Conservation (phyloP, 2,329 filamentous ascomycete genomes). For the Exophiala spinifera region DNA sequence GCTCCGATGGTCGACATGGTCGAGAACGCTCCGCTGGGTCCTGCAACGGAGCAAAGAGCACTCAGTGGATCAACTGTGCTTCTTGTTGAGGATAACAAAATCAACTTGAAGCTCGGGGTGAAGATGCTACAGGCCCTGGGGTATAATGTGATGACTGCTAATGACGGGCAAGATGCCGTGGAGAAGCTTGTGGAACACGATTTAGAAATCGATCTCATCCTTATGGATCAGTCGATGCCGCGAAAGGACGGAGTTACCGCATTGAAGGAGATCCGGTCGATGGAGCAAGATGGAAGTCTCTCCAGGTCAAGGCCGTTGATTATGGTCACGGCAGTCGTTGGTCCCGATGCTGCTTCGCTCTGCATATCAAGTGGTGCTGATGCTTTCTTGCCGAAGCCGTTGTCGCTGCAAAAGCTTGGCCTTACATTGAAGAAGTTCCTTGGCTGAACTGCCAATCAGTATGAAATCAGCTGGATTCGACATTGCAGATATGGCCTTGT, state of each 20-base stretch:
- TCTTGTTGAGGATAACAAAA: slow-evolving; percentile 56
- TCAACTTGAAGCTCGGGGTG: slow-evolving; percentile 58
- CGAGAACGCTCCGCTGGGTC: slow-evolving; percentile 13
- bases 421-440: slow-evolving; percentile 20
- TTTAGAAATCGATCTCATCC: slow-evolving; percentile 31
- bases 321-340: slow-evolving; percentile 34
- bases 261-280: slow-evolving; percentile 32
- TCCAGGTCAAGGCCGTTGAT: slow-evolving; percentile 31
- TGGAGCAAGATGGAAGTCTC: slow-evolving; percentile 34
- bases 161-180: slow-evolving; percentile 32
- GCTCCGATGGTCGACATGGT: slow-evolving; percentile 30
- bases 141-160: slow-evolving; percentile 54
- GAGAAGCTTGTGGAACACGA: slow-evolving; percentile 30
- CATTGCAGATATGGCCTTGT: background rate
- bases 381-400: slow-evolving; percentile 34
- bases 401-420: slow-evolving; percentile 24
- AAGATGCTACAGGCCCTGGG: slow-evolving; percentile 66
- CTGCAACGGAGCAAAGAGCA: slow-evolving; percentile 13
- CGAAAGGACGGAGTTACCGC: slow-evolving; percentile 33
- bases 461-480: no score
- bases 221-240: slow-evolving; percentile 37
- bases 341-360: slow-evolving; percentile 27
- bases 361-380: slow-evolving; percentile 33
- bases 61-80: slow-evolving; percentile 56
- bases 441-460: background rate